Evolutionary conservation across 371 early-diverging fungal species (phyloP).

Genomic region (Syncephalastrum racemosum): DNA sequence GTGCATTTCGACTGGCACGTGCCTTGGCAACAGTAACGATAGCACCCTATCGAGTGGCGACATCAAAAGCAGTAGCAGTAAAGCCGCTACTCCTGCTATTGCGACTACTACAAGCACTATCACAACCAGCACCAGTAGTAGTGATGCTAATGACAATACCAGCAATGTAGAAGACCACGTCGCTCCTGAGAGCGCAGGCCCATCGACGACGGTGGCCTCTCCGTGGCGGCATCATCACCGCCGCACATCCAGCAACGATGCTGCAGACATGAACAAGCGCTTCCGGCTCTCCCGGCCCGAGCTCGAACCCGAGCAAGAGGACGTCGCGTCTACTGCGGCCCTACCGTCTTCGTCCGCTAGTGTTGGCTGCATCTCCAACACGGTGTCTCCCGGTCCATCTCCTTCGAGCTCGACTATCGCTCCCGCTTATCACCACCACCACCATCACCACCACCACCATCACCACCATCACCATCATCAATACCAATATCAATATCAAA

Average conservation of each 20-base stretch:
- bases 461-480: constrained; percentile 7
- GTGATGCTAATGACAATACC: not conserved
- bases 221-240: constrained; percentile 43
- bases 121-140: not conserved
- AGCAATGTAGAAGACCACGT: not conserved
- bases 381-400: constrained; percentile 11
- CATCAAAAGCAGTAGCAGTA: too few species aligned
- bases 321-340: constrained; percentile 11
- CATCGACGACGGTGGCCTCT: not conserved
- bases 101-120: not conserved
- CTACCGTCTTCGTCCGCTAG: constrained; percentile 15
- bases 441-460: constrained; percentile 14
- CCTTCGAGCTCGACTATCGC: constrained; percentile 4
- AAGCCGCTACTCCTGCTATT: too few species aligned
- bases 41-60: too few species aligned
- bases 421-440: constrained; percentile 11
- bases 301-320: constrained; percentile 19
- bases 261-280: constrained; percentile 42
- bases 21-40: too few species aligned
- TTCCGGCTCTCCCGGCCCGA: constrained; percentile 36
- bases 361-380: constrained; percentile 10
- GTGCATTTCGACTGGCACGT: too few species aligned
- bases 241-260: constrained; percentile 51
- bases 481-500: too few species aligned
- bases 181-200: too few species aligned